phyloP scores from a whole-genome alignment of 371 early-diverging fungal species.

The Zychaea mexicana region DNA sequence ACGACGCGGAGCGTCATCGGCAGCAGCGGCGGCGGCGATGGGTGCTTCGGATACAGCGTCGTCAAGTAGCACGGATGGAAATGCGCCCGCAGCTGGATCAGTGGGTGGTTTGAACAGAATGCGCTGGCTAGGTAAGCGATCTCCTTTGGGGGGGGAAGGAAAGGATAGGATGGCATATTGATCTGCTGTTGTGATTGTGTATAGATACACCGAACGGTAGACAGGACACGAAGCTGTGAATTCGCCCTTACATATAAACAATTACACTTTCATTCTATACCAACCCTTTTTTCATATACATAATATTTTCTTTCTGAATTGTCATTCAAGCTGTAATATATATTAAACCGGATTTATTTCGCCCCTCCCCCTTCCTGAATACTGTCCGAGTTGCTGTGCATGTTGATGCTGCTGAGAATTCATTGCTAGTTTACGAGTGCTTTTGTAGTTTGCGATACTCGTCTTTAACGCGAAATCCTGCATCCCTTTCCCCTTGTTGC shows the following conservation, averaged over 20 bases:
- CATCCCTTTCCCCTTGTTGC: neutral
- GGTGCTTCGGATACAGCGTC: conserved; percentile 9
- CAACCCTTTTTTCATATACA: neutral
- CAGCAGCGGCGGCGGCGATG: conserved; percentile 1
- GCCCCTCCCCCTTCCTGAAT: too few relatives aligned
- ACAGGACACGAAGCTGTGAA: conserved; percentile 44
- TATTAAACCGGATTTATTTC: neutral
- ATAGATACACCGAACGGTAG: conserved; percentile 26
- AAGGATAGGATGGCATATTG: neutral
- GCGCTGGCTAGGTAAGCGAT: conserved; percentile 33
- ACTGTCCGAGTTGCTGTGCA: neutral
- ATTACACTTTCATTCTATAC: neutral
- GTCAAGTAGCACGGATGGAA: conserved; percentile 13
- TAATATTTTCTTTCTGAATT: neutral
- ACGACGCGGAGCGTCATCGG: conserved; percentile 27
- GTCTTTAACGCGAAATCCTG: neutral
- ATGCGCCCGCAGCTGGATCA: conserved; percentile 8
- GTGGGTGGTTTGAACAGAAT: conserved; percentile 19
- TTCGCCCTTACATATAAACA: neutral
- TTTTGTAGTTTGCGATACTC: neutral
- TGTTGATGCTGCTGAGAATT: neutral
- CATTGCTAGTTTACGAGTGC: neutral
- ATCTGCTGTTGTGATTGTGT: neutral
- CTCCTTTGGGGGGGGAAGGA: neutral
- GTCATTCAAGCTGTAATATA: neutral